Evolutionary conservation across 2,329 filamentous ascomycete species (phyloP).

Genomic region (Fusarium solani-melongenae): DNA sequence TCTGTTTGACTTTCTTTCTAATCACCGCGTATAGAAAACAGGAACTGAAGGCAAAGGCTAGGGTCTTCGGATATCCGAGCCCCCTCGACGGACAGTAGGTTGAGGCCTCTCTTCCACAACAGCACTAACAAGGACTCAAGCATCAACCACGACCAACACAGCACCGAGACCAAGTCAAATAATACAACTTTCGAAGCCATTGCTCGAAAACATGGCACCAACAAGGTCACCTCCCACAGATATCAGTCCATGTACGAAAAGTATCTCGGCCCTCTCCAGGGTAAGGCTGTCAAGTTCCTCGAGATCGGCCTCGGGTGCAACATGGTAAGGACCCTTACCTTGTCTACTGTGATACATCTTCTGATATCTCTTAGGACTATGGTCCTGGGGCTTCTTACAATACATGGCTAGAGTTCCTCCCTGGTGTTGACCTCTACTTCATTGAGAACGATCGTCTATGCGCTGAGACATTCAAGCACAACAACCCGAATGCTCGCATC

Average conservation of each 20-base stretch:
- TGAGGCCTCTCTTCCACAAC: neutral
- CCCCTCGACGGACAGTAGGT: neutral
- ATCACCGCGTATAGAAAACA: neutral
- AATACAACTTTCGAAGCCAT: conserved; percentile 36
- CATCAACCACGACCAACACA: neutral
- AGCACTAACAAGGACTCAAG: neutral
- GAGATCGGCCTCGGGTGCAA: conserved; percentile 56
- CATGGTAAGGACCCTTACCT: conserved; percentile 38
- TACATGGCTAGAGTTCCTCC: conserved; percentile 55
- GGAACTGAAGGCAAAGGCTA: neutral
- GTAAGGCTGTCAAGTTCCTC: conserved; percentile 51
- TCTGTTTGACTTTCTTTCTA: neutral
- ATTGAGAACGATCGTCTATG: conserved; percentile 54
- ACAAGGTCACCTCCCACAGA: conserved; percentile 53
- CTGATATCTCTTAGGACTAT: conserved; percentile 38
- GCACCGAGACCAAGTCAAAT: neutral
- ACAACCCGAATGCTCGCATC: conserved; percentile 50
- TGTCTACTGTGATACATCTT: neutral
- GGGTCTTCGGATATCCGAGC: neutral
- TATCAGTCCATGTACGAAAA: conserved; percentile 56
- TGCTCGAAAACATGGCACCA: conserved; percentile 50
- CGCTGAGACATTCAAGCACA: conserved; percentile 49
- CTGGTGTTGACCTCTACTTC: conserved; percentile 53
- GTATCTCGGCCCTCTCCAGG: conserved; percentile 47
- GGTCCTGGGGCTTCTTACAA: conserved; percentile 53